These are phyloP conservation scores for Lepidopterella palustris DNA, from an alignment of 495 filamentous ascomycete genomes.

Conservation along the genomic window DNA sequence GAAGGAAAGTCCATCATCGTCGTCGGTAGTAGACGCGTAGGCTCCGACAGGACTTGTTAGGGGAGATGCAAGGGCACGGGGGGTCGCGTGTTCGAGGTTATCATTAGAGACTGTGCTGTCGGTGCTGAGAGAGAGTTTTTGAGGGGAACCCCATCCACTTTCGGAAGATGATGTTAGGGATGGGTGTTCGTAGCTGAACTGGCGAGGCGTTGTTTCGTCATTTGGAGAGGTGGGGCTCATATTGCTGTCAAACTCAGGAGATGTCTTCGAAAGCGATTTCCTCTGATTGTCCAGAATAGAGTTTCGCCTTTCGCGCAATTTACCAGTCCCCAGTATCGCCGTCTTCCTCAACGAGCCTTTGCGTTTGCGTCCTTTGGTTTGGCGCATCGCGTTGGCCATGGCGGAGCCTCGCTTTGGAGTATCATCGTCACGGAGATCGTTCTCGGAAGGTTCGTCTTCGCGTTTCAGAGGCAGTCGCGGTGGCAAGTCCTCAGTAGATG, in stretches of 20 bases:
- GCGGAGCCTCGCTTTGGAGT: conserved; percentile 40
- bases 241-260: not conserved
- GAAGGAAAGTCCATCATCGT: conserved; percentile 66
- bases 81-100: conserved; percentile 18
- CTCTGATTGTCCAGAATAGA: conserved; percentile 8
- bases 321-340: conserved; percentile 32
- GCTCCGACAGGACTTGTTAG: conserved; percentile 51
- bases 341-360: conserved; percentile 44
- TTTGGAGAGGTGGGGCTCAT: conserved; percentile 11
- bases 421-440: conserved; percentile 38
- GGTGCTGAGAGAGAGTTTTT: conserved; percentile 16
- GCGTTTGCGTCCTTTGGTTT: conserved; percentile 62
- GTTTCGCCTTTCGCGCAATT: conserved; percentile 24
- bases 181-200: conserved; percentile 35
- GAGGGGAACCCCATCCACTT: conserved; percentile 23
- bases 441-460: conserved; percentile 34
- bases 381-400: conserved; percentile 46
- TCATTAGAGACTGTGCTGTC: conserved; percentile 31
- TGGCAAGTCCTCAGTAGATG: conserved; percentile 37
- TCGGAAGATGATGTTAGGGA: conserved; percentile 27
- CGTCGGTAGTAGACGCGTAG: conserved; percentile 70
- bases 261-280: not conserved
- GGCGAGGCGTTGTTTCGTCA: conserved; percentile 25
- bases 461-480: conserved; percentile 40
- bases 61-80: conserved; percentile 34